Evolutionary conservation across 2,329 filamentous ascomycete genomes (phyloP).

Genomic region (Amesomyces nigricolor): DNA sequence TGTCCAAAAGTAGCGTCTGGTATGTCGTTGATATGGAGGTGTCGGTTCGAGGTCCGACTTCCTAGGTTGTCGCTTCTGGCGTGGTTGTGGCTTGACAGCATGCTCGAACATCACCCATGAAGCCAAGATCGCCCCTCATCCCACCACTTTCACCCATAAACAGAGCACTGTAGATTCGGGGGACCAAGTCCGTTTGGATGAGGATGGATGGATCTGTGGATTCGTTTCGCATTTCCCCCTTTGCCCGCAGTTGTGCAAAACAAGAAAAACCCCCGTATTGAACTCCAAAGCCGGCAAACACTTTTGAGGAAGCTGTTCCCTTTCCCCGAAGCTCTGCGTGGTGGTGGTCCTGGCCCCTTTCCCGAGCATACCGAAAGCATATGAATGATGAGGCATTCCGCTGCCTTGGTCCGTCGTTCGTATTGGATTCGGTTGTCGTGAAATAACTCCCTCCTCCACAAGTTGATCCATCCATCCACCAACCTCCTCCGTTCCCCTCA

Average conservation of each 20-base stretch:
- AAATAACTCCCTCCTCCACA: not conserved
- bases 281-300: constrained; percentile 12
- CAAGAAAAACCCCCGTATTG: constrained; percentile 2
- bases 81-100: too few species aligned
- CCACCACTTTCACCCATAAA: too few species aligned
- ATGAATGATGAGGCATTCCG: not conserved
- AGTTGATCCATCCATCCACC: not conserved
- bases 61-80: too few species aligned
- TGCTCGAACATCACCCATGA: too few species aligned
- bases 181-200: not conserved
- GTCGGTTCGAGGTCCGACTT: too few species aligned
- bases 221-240: constrained; percentile 10
- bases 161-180: too few species aligned
- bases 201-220: constrained; percentile 9
- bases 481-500: not conserved
- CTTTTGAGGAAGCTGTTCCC: not conserved
- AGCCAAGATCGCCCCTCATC: too few species aligned
- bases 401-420: constrained; percentile 4
- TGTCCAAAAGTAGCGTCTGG: too few species aligned
- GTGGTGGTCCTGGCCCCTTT: not conserved
- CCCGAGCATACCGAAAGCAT: not conserved
- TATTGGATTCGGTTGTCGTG: not conserved
- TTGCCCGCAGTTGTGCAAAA: constrained; percentile 5
- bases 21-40: too few species aligned
- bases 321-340: not conserved